Conservation (phyloP, 2,329 filamentous ascomycete species). For the Coniochaeta sp. region DNA sequence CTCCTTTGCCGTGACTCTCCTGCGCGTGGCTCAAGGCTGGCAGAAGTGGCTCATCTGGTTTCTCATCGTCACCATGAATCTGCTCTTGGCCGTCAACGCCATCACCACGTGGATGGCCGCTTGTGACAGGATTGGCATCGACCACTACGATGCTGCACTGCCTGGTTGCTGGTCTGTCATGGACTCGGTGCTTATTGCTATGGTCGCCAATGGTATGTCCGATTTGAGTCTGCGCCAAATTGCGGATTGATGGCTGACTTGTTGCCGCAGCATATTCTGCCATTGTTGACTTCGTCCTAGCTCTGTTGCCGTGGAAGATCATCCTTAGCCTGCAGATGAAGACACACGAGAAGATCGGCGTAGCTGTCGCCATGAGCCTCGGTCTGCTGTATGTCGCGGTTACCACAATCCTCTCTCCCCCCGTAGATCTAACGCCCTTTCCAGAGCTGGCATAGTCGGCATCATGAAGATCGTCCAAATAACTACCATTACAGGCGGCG, state of each 20-base stretch:
- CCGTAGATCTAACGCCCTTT: background rate
- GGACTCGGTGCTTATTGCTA: conserved; percentile 6
- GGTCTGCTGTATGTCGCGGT: conserved; percentile 4
- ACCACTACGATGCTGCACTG: conserved; percentile 5
- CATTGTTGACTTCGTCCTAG: conserved; percentile 6
- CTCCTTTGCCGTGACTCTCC: conserved; percentile 21
- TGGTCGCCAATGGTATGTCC: conserved; percentile 8
- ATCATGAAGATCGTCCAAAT: conserved; percentile 5
- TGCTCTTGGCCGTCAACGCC: conserved; percentile 13
- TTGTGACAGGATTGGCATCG: conserved; percentile 2
- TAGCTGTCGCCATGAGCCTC: conserved; percentile 6
- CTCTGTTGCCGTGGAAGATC: conserved; percentile 5
- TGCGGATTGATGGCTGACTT: conserved; percentile 1
- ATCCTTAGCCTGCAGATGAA: conserved; percentile 8
- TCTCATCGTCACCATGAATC: conserved; percentile 15
- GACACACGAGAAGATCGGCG: conserved; percentile 5
- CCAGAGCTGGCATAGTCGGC: conserved; percentile 1
- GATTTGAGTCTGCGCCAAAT: background rate
- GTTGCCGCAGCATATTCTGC: background rate
- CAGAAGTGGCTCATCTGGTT: conserved; percentile 14
- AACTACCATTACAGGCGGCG: conserved; percentile 1
- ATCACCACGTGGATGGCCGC: conserved; percentile 13
- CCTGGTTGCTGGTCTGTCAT: conserved; percentile 5
- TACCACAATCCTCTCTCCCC: background rate
- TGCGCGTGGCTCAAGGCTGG: conserved; percentile 15